phyloP scores from a whole-genome alignment of 2,329 filamentous ascomycete species.

The Aureobasidium uvarum region DNA sequence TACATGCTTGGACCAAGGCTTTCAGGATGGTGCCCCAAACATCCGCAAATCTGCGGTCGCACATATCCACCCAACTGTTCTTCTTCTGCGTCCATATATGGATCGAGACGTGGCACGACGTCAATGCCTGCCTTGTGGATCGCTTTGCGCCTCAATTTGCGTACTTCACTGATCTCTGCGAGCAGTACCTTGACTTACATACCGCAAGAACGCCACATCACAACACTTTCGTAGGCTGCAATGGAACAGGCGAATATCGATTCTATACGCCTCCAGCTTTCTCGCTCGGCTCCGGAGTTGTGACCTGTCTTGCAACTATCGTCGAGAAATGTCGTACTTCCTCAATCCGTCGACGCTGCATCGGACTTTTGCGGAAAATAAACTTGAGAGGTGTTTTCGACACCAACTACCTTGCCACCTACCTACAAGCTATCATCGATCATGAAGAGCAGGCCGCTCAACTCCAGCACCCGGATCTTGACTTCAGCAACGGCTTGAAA shows the following conservation, averaged over 20 bases:
- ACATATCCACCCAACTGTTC: background rate
- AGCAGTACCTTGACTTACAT: background rate
- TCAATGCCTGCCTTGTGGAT: background rate
- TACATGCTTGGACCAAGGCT: background rate
- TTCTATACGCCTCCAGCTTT: background rate
- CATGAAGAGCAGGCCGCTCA: background rate
- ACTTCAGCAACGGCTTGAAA: background rate
- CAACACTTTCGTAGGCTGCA: background rate
- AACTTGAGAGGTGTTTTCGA: background rate
- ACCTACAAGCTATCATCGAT: background rate
- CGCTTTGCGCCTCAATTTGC: background rate
- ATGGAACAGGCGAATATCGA: background rate
- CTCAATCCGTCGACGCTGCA: background rate
- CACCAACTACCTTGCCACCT: background rate
- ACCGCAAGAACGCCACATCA: background rate
- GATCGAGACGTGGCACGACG: background rate
- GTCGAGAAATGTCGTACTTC: background rate
- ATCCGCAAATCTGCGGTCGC: background rate
- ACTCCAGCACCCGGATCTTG: background rate
- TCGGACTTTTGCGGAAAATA: background rate
- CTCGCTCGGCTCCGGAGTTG: background rate
- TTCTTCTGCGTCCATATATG: conserved; percentile 6
- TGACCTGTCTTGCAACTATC: background rate
- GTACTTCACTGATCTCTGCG: conserved; percentile 5
- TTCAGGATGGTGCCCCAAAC: background rate